Evolutionary conservation across 352 stramenopile species (phyloP).

Genomic region (Globisporangium carolinianum): DNA sequence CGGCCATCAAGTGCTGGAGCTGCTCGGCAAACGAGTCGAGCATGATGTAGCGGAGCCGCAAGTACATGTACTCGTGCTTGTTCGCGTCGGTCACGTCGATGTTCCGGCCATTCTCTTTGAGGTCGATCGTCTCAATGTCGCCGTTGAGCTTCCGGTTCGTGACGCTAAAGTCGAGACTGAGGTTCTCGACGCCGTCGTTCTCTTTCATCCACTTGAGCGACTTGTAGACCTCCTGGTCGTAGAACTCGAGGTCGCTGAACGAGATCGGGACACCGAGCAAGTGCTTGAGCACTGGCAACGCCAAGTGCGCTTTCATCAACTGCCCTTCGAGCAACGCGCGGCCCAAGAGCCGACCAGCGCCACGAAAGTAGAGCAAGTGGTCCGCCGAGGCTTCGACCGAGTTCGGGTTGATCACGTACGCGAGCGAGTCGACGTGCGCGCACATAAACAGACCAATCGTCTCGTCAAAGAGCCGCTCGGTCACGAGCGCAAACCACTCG

Average conservation of each 20-base stretch:
- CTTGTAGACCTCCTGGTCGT: slow-evolving; percentile 84
- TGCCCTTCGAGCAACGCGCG: slow-evolving; percentile 96
- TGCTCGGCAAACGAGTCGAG: slow-evolving; percentile 92
- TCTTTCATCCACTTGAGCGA: slow-evolving; percentile 82
- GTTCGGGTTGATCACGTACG: slow-evolving; percentile 82
- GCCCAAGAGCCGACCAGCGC: slow-evolving; percentile 91
- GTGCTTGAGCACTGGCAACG: slow-evolving; percentile 80
- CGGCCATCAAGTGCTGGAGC: slow-evolving; percentile 86
- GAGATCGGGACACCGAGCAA: slow-evolving; percentile 81
- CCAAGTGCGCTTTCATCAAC: slow-evolving; percentile 79
- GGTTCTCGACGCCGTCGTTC: slow-evolving; percentile 69
- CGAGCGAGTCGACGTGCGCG: slow-evolving; percentile 68
- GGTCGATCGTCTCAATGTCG: slow-evolving; percentile 72
- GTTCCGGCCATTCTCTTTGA: slow-evolving; percentile 78
- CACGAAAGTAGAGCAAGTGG: slow-evolving; percentile 97
- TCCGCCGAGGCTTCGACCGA: slow-evolving; percentile 84
- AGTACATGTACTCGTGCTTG: slow-evolving; percentile 95
- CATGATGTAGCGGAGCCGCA: slow-evolving; percentile 94
- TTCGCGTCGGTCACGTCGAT: slow-evolving; percentile 94
- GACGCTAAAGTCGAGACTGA: slow-evolving; percentile 78
- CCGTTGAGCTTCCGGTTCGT: slow-evolving; percentile 72
- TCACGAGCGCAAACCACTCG: slow-evolving; percentile 87
- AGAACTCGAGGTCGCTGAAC: slow-evolving; percentile 86
- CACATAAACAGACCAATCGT: slow-evolving; percentile 85
- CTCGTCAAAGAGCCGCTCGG: slow-evolving; percentile 81